These are phyloP conservation scores for Onygenales sp. DNA, from an alignment of 2,329 filamentous ascomycete species.

Conservation along the genomic window DNA sequence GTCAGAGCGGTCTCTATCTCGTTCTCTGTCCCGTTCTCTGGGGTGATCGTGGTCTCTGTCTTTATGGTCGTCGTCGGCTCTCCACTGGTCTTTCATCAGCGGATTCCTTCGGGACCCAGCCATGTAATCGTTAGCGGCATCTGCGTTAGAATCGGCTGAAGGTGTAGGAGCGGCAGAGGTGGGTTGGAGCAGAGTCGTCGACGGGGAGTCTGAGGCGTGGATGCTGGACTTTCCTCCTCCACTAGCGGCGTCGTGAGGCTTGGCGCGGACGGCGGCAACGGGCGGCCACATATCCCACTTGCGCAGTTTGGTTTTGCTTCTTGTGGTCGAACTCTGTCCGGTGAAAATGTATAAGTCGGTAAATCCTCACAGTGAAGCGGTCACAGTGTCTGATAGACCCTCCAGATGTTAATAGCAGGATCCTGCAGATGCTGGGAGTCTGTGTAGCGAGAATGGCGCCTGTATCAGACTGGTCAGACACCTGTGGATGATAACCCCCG, in stretches of 20 bases:
- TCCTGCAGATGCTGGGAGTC: too few relatives aligned
- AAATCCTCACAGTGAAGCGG: not conserved
- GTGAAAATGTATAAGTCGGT: not conserved
- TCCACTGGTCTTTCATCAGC: constrained; percentile 43
- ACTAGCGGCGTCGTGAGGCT: constrained; percentile 8
- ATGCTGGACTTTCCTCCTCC: constrained; percentile 5
- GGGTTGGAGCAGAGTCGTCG: constrained; percentile 8
- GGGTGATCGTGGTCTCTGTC: constrained; percentile 22
- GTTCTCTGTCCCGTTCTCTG: constrained; percentile 14
- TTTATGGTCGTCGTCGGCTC: constrained; percentile 33
- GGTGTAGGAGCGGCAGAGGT: constrained; percentile 7
- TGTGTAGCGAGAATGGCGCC: too few relatives aligned
- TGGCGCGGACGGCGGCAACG: constrained; percentile 9
- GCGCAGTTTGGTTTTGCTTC: constrained; percentile 5
- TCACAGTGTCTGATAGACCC: too few relatives aligned
- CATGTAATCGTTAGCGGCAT: constrained; percentile 40
- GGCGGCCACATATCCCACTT: constrained; percentile 7
- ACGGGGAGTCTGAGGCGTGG: not conserved
- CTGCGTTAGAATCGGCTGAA: constrained; percentile 16
- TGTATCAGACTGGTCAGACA: too few relatives aligned
- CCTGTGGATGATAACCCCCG: too few relatives aligned
- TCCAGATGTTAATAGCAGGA: too few relatives aligned
- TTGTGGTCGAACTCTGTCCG: not conserved
- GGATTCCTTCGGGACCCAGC: constrained; percentile 41
- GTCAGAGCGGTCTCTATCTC: constrained; percentile 26